Percentiles rank a stretch among this genome's conserved stretches.
Conservation (phyloP, 768 basidiomycete genomes). For the Kondoa subrosea region DNA sequence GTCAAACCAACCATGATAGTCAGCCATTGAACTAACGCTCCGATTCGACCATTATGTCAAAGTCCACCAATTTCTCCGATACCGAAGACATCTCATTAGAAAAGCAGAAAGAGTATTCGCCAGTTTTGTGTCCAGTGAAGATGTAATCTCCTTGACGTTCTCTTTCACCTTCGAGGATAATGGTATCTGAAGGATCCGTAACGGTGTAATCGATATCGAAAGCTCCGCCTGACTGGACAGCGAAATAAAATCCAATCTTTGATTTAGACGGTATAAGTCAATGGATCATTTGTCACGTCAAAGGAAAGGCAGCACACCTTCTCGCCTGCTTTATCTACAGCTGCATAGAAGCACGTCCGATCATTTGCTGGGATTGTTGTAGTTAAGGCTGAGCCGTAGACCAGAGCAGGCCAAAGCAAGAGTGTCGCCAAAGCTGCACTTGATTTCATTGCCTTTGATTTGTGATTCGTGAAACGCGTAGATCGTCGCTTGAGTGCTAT, state of each 20-base stretch:
- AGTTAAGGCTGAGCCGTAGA: constrained; percentile 51
- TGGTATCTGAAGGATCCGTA: constrained; percentile 73
- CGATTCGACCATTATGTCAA: constrained; percentile 93
- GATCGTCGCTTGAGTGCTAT: too few species aligned
- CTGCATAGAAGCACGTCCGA: constrained; percentile 69
- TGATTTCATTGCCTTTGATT: too few species aligned
- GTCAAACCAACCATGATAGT: neutral
- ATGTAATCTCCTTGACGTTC: constrained; percentile 96
- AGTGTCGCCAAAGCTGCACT: too few species aligned
- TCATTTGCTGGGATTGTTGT: constrained; percentile 38
- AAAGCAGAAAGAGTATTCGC: constrained; percentile 64
- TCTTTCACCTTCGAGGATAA: constrained; percentile 67
- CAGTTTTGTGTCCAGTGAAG: constrained; percentile 71
- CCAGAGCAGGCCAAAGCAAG: neutral
- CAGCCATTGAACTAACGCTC: neutral
- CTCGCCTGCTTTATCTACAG: constrained; percentile 87
- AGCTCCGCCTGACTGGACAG: constrained; percentile 90
- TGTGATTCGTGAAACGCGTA: too few species aligned
- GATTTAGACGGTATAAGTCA: constrained; percentile 18
- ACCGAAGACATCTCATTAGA: constrained; percentile 93
- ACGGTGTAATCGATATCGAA: constrained; percentile 92
- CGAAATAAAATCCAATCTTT: constrained; percentile 75
- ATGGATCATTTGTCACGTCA: constrained; percentile 1
- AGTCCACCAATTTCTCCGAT: constrained; percentile 83
- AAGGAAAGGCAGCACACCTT: constrained; percentile 51